These are phyloP conservation scores for Trametes punicea DNA, from an alignment of 768 basidiomycete species.

Conservation along the genomic window DNA sequence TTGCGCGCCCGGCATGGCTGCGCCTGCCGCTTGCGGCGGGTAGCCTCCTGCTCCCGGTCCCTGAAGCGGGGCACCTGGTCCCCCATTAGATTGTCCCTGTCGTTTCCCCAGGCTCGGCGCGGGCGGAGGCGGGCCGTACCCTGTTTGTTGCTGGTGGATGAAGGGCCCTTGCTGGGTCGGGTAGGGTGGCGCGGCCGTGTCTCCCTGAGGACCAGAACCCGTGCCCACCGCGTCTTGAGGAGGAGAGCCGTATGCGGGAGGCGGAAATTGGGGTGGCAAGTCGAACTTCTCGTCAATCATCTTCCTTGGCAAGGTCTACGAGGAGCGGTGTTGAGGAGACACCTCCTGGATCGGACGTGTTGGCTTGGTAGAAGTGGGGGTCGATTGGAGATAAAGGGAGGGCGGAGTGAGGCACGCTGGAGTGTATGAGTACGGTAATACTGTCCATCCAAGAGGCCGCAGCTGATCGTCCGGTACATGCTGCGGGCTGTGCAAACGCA, in stretches of 20 bases:
- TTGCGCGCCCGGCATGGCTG: conserved; percentile 3
- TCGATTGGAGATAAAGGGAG: background rate
- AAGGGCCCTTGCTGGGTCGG: background rate
- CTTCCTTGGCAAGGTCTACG: background rate
- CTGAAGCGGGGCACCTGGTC: background rate
- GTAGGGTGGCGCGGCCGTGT: background rate
- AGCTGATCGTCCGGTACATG: too few relatives aligned
- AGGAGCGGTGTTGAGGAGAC: too few relatives aligned
- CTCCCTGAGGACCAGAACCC: background rate
- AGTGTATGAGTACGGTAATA: background rate
- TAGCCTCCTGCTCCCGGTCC: background rate
- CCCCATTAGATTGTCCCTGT: background rate
- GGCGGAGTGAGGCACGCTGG: background rate
- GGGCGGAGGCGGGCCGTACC: background rate
- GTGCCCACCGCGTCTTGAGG: background rate
- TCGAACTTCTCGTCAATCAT: conserved; percentile 12
- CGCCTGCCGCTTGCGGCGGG: background rate
- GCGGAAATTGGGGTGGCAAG: background rate
- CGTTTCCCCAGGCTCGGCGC: background rate
- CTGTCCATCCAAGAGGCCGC: too few relatives aligned
- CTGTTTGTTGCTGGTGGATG: background rate
- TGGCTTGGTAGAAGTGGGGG: background rate
- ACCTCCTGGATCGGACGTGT: too few relatives aligned
- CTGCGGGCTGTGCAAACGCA: background rate
- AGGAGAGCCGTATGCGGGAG: conserved; percentile 3